These are phyloP conservation scores for Euphorbia corollata DNA, from an alignment of 441 rosid species.

Conservation along the genomic window DNA sequence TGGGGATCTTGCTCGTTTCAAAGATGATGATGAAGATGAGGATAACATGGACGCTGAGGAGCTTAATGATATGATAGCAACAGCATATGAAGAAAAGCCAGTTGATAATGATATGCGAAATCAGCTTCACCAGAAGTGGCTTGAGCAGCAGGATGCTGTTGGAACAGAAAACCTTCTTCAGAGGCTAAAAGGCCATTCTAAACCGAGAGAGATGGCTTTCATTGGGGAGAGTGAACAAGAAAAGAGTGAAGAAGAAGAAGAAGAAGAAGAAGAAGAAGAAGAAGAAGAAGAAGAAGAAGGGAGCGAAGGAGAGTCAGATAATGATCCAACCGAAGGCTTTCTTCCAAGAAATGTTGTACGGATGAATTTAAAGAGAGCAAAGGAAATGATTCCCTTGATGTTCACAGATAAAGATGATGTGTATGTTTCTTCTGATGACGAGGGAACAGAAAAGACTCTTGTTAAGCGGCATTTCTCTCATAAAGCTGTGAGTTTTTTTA, in stretches of 20 bases:
- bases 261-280: too few species aligned
- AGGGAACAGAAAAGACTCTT: constrained; percentile 56
- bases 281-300: constrained; percentile 28
- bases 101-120: constrained; percentile 66
- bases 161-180: constrained; percentile 75
- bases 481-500: constrained; percentile 54
- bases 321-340: constrained; percentile 40
- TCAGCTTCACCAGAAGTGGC: constrained; percentile 90
- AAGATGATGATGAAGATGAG: constrained; percentile 73
- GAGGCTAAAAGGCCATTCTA: constrained; percentile 53
- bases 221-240: constrained; percentile 44
- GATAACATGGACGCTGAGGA: constrained; percentile 55
- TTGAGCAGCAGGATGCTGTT: constrained; percentile 78
- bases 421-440: constrained; percentile 81
- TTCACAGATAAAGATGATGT: constrained; percentile 75
- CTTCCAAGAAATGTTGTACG: constrained; percentile 40
- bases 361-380: constrained; percentile 58
- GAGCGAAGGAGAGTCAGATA: constrained; percentile 34
- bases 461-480: constrained; percentile 37
- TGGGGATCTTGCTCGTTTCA: constrained; percentile 54
- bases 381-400: constrained; percentile 82
- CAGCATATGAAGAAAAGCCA: constrained; percentile 59
- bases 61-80: constrained; percentile 65
- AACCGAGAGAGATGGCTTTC: constrained; percentile 32
- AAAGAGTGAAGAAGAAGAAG: constrained; percentile 29